Evolutionary conservation across 2,329 filamentous ascomycete genomes (phyloP).

Genomic region (Aspergillus persii): DNA sequence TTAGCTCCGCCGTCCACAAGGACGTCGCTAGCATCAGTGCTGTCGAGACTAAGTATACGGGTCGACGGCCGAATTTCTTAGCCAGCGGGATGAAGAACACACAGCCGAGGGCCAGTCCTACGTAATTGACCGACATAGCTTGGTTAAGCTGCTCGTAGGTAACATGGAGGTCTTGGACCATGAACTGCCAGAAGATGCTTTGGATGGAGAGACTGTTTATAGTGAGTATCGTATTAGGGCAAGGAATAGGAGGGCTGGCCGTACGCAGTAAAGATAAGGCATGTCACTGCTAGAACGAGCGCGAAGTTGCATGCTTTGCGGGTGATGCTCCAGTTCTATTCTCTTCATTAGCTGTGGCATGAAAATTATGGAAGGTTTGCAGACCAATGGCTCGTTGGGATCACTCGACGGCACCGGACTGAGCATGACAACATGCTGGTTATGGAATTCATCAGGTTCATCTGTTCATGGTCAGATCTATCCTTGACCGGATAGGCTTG

Average conservation of each 20-base stretch:
- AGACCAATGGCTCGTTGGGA: constrained; percentile 39
- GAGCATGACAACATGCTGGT: constrained; percentile 26
- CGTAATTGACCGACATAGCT: constrained; percentile 47
- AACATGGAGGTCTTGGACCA: constrained; percentile 46
- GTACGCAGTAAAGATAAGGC: constrained; percentile 43
- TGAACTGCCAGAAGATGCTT: constrained; percentile 45
- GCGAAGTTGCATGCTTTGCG: constrained; percentile 45
- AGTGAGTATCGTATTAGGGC: neutral
- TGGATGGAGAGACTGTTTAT: constrained; percentile 38
- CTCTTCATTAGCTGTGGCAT: neutral
- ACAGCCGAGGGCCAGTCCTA: constrained; percentile 43
- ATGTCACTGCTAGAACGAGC: constrained; percentile 43
- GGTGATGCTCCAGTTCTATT: constrained; percentile 44
- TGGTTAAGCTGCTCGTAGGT: constrained; percentile 44
- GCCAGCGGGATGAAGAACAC: constrained; percentile 49
- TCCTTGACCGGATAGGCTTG: neutral
- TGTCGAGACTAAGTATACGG: constrained; percentile 46
- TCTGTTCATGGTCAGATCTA: neutral
- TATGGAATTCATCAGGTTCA: constrained; percentile 6
- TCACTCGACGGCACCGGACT: constrained; percentile 38
- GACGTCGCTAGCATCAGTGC: constrained; percentile 37
- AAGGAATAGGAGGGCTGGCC: neutral
- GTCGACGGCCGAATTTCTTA: constrained; percentile 43
- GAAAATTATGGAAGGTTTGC: too few species aligned
- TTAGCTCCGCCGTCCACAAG: constrained; percentile 45